These are phyloP conservation scores for Podosphaera xanthii DNA, from an alignment of 2,329 filamentous ascomycete genomes.

Conservation along the genomic window DNA sequence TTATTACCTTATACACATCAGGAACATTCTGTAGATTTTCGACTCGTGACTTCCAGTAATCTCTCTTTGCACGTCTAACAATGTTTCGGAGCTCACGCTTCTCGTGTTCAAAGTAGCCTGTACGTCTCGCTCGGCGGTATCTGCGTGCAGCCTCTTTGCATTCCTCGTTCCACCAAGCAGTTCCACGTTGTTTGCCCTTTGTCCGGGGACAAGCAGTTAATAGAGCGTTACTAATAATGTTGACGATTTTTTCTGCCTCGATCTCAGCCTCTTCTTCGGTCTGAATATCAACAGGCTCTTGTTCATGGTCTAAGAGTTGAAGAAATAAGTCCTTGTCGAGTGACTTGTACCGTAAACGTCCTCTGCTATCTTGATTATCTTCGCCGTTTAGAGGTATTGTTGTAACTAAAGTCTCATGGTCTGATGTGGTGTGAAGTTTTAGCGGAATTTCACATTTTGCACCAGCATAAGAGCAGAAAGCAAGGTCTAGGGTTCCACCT, in stretches of 20 bases:
- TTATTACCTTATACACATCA: neutral
- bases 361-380: no score
- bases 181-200: neutral
- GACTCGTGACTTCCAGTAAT: neutral
- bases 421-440: neutral
- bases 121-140: neutral
- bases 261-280: no score
- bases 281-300: no score
- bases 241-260: neutral
- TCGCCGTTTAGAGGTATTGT: neutral
- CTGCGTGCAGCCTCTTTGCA: neutral
- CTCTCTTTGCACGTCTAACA: neutral
- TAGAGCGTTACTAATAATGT: neutral
- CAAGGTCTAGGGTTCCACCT: neutral
- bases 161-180: neutral
- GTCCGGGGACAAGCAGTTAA: neutral
- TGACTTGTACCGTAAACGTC: no score
- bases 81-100: neutral
- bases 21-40: neutral
- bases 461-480: neutral
- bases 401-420: neutral
- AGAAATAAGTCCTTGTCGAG: no score
- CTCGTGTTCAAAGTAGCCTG: neutral
- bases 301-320: no score
- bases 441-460: constrained; percentile 1